Base-by-base conservation (phyloP, 2,329 filamentous ascomycete genomes). In the Huntiella omanensis region DNA sequence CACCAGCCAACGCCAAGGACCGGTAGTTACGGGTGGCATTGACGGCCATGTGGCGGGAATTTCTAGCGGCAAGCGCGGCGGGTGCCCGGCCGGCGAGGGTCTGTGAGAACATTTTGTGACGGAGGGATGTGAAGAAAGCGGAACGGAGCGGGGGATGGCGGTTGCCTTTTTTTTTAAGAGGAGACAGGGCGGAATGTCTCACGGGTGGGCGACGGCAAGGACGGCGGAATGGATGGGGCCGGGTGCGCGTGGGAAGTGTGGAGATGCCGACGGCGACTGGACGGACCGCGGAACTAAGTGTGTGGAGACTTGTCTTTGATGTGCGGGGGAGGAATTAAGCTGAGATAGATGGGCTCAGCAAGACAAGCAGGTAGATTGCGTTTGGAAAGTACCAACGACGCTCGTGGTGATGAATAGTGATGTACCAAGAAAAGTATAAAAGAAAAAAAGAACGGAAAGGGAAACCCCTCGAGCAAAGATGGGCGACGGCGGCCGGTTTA, bases 1-100 rank as follows among this genome's bases (percentile, higher is more conserved):
- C 36, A 11, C 40, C 47, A 16, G 40, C 48, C 28, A 47, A 36
- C 6, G 39, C 37, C 15, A 44, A 41, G 13, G 40, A 40, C 40
- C 48, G 45, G 41, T 37, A 34, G 32, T 42, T 50, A 39, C 38
- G 38, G 41, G 19, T 32, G 17, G 44, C 5, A 32, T 28, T 48
- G 16, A 46, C 33, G 33, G 70, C 66, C 43, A 71, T 54, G 53
- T 68, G 67, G 55, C 67, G 65, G 56, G 65, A 65, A 59, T 69
- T 66, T 59, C 71, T 70, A 28, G 22, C 22, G 22, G 22, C 22
- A 60, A 76, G 65, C 57, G 74, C 59, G 55, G 69, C 65, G 60
- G 72, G 71, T 56, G 71, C 69, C 58, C 71, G 68, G 57, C 70
- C 69, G 55, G 71, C 70, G 60, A 75, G 59, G 52, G 59, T 57